These are phyloP conservation scores for Podospora didyma DNA, from an alignment of 495 filamentous ascomycete genomes.

Conservation along the genomic window DNA sequence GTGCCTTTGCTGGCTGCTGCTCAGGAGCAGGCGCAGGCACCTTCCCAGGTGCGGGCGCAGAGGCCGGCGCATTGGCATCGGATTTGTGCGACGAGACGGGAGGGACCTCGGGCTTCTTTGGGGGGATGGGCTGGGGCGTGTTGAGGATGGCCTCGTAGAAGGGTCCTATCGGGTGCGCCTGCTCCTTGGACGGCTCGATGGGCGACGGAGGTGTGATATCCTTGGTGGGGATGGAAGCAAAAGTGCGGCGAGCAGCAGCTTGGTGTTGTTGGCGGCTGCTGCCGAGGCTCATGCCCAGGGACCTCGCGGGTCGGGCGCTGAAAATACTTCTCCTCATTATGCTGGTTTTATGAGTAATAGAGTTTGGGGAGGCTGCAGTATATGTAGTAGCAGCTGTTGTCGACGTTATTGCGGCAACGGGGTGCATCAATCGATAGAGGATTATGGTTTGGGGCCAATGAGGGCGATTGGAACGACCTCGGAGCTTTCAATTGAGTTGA, in stretches of 20 bases:
- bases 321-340: conserved; percentile 24
- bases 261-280: conserved; percentile 4
- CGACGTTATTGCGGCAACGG: neutral
- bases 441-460: neutral
- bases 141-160: conserved; percentile 47
- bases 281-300: conserved; percentile 12
- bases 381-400: neutral
- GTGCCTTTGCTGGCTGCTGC: conserved; percentile 16
- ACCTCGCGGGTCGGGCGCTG: conserved; percentile 19
- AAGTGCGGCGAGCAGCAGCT: conserved; percentile 19
- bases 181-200: conserved; percentile 16
- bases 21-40: conserved; percentile 1
- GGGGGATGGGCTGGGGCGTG: conserved; percentile 33
- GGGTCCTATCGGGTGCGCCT: conserved; percentile 33
- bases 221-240: conserved; percentile 16
- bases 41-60: conserved; percentile 30
- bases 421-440: neutral
- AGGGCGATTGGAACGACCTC: neutral
- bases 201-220: conserved; percentile 15
- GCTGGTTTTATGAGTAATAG: neutral
- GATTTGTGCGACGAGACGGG: conserved; percentile 19
- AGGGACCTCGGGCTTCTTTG: conserved; percentile 23
- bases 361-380: neutral
- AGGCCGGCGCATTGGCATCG: conserved; percentile 21
- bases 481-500: conserved; percentile 10